These are phyloP conservation scores for Myriosclerotinia curreyana DNA, from an alignment of 2,329 filamentous ascomycete species.

Conservation along the genomic window DNA sequence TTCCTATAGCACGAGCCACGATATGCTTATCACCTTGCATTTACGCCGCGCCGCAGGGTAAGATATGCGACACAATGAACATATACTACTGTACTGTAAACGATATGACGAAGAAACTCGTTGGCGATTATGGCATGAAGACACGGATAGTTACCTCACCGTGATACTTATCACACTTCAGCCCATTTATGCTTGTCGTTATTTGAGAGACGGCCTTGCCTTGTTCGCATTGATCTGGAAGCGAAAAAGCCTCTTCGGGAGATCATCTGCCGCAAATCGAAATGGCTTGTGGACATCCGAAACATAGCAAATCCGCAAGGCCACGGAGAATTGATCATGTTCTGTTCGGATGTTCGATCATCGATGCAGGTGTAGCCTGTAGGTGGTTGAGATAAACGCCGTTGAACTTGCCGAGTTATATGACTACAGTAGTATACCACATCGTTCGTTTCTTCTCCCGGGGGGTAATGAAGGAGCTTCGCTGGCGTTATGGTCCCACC, in stretches of 20 bases:
- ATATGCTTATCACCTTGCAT: constrained; percentile 21
- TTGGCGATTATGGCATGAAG: constrained; percentile 2
- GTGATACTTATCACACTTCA: constrained; percentile 19
- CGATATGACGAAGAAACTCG: neutral
- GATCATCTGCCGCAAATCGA: constrained; percentile 30
- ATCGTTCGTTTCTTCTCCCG: constrained; percentile 21
- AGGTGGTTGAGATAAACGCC: constrained; percentile 11
- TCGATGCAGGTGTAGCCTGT: constrained; percentile 10
- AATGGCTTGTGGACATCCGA: constrained; percentile 24
- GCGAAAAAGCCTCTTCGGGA: constrained; percentile 26
- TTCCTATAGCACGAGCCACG: constrained; percentile 22
- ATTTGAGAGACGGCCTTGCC: neutral
- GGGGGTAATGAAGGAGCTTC: constrained; percentile 21
- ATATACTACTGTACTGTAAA: neutral
- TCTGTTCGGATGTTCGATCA: constrained; percentile 12
- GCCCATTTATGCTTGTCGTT: constrained; percentile 15
- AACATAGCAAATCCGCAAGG: constrained; percentile 16
- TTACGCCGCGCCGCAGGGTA: constrained; percentile 18
- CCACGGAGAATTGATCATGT: constrained; percentile 20
- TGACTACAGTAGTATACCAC: neutral
- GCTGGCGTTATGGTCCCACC: constrained; percentile 20
- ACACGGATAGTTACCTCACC: constrained; percentile 14
- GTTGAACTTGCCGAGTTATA: constrained; percentile 13
- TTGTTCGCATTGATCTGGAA: constrained; percentile 19
- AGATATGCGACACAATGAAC: constrained; percentile 14